phyloP scores from a whole-genome alignment of 208 protist genomes.

The Acanthamoeba castellanii region DNA sequence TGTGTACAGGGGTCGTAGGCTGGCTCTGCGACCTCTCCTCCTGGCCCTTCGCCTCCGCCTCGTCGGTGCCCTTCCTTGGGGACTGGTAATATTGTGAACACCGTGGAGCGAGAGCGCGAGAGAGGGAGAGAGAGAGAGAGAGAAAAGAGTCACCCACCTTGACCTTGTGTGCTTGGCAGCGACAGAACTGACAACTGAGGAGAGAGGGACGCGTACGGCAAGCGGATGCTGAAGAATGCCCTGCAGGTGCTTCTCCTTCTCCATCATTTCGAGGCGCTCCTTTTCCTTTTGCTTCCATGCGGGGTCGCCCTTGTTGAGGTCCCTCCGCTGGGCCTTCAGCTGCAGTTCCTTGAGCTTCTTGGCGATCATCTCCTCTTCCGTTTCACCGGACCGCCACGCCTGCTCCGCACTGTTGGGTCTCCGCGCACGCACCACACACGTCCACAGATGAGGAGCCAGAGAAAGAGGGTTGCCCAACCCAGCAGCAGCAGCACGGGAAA shows the following conservation, averaged over 20 bases:
- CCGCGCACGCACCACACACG: neutral
- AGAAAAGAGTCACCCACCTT: neutral
- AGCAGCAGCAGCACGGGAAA: neutral
- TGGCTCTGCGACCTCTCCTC: neutral
- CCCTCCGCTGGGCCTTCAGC: neutral
- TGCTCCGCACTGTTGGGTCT: neutral
- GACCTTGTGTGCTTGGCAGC: neutral
- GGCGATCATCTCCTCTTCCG: constrained; percentile 22
- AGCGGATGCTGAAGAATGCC: neutral
- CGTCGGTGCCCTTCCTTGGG: neutral
- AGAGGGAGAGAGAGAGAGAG: neutral
- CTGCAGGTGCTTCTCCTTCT: neutral
- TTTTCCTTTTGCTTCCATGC: constrained; percentile 15
- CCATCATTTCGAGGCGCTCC: neutral
- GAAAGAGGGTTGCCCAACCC: neutral
- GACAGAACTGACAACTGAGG: neutral
- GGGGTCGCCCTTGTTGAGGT: neutral
- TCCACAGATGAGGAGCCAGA: neutral
- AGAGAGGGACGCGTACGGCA: neutral
- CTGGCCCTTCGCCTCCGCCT: neutral
- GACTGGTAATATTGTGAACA: neutral
- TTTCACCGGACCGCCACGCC: neutral
- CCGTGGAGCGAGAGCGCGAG: neutral
- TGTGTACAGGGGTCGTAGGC: constrained; percentile 1
- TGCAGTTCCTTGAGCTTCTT: constrained; percentile 7